Percentiles rank a stretch among this genome's conserved stretches.
These are phyloP conservation scores for Pyrus communis DNA, from an alignment of 306 rosid genomes.

Conservation along the genomic window DNA sequence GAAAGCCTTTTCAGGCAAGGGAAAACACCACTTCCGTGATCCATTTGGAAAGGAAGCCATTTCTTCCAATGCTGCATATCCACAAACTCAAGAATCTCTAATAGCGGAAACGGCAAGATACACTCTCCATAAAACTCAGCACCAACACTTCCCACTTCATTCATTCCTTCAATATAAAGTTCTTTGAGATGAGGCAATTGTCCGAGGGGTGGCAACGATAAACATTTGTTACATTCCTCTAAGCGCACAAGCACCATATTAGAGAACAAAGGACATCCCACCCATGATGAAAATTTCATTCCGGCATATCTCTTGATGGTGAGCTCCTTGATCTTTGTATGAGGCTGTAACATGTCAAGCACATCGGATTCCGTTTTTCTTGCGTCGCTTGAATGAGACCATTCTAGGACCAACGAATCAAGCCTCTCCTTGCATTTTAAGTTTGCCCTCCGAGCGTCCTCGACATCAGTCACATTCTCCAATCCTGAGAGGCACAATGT, in stretches of 20 bases:
- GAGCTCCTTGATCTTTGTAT: not conserved
- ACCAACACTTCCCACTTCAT: not conserved
- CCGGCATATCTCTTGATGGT: not conserved
- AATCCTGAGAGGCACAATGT: not conserved
- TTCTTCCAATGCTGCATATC: not conserved
- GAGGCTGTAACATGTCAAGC: not conserved
- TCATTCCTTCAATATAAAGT: not conserved
- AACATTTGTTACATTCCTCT: not conserved
- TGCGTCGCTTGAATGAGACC: not conserved
- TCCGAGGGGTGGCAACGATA: not conserved
- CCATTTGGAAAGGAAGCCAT: not conserved
- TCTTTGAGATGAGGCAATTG: constrained; percentile 7
- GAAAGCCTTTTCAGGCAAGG: not conserved
- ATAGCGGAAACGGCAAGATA: not conserved
- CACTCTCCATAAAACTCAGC: not conserved
- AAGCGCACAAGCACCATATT: not conserved
- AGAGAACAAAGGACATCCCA: not conserved
- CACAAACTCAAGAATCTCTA: not conserved
- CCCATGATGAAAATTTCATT: not conserved
- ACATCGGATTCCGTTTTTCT: rapidly evolving
- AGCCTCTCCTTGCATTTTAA: not conserved
- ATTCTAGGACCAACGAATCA: not conserved
- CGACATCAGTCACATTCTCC: not conserved
- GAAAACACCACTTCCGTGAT: not conserved
- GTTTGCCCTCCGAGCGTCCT: not conserved